Conservation (phyloP, 441 rosid genomes). For the Croton setiger region DNA sequence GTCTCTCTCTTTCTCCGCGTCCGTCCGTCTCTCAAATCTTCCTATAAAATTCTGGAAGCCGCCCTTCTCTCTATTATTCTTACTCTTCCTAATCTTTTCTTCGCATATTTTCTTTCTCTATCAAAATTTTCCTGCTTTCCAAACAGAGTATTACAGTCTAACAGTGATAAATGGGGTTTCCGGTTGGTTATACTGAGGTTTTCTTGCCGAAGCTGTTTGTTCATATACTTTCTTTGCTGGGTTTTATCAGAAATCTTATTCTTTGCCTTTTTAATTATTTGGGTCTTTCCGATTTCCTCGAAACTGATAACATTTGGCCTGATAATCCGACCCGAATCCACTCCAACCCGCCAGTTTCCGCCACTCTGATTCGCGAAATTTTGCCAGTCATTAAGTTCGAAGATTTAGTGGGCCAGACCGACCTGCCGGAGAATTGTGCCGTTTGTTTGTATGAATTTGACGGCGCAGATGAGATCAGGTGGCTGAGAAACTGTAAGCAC, state of each 20-base stretch:
- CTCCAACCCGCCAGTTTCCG: slow-evolving; percentile 41
- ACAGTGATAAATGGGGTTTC: slow-evolving; percentile 62
- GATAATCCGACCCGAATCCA: slow-evolving; percentile 29
- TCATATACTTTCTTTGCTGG: slow-evolving; percentile 61
- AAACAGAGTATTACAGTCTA: background rate
- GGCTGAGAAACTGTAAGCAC: slow-evolving; percentile 74
- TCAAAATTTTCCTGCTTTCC: background rate
- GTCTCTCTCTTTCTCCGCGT: background rate
- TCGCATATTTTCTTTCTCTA: slow-evolving; percentile 11
- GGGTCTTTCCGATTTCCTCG: slow-evolving; percentile 82
- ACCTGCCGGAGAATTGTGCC: slow-evolving; percentile 66
- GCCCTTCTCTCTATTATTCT: slow-evolving; percentile 14
- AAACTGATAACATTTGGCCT: slow-evolving; percentile 43
- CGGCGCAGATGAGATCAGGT: slow-evolving; percentile 59
- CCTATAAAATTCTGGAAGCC: background rate
- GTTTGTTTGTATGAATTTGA: slow-evolving; percentile 79
- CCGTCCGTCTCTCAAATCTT: background rate
- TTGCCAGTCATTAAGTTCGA: slow-evolving; percentile 58
- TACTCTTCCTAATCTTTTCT: background rate
- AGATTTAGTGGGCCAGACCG: slow-evolving; percentile 37
- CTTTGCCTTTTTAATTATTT: slow-evolving; percentile 46
- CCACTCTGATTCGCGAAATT: slow-evolving; percentile 71
- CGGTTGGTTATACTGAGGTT: slow-evolving; percentile 76
- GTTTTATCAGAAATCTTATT: slow-evolving; percentile 54
- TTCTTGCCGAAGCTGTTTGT: slow-evolving; percentile 70